Evolutionary conservation across 2,329 filamentous ascomycete species (phyloP).

Genomic region (Cladophialophora chaetospira): DNA sequence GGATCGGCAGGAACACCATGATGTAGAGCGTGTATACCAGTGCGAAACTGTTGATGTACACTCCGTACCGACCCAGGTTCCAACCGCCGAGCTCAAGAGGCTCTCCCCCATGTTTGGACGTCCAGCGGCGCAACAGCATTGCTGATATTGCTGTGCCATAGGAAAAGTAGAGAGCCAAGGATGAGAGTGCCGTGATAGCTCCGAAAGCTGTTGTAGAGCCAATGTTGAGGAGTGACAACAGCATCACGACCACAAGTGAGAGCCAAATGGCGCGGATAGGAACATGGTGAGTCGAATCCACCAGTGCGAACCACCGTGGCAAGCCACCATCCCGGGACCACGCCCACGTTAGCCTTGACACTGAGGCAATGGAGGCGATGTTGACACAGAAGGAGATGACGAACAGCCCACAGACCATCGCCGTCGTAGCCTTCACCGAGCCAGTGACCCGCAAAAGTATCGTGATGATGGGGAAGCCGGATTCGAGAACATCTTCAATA

Average conservation of each 20-base stretch:
- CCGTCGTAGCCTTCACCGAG: slow-evolving; percentile 2
- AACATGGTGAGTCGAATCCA: slow-evolving; percentile 2
- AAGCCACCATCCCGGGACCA: slow-evolving; percentile 4
- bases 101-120: neutral
- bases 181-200: slow-evolving; percentile 27
- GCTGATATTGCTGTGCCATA: slow-evolving; percentile 52
- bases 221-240: slow-evolving; percentile 27
- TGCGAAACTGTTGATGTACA: slow-evolving; percentile 36
- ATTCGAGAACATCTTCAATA: slow-evolving; percentile 1
- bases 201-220: slow-evolving; percentile 29
- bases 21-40: slow-evolving; percentile 37
- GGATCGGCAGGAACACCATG: slow-evolving; percentile 38
- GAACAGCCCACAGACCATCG: slow-evolving; percentile 3
- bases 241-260: slow-evolving; percentile 11
- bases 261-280: slow-evolving; percentile 1
- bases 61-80: slow-evolving; percentile 35
- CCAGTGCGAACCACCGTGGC: slow-evolving; percentile 1
- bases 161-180: slow-evolving; percentile 47
- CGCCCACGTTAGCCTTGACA: slow-evolving; percentile 2
- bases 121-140: slow-evolving; percentile 38
- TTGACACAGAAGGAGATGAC: slow-evolving; percentile 4
- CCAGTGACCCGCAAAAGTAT: neutral
- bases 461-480: slow-evolving; percentile 1
- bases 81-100: slow-evolving; percentile 34
- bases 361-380: slow-evolving; percentile 4